These are phyloP conservation scores for Wickerhamiella occidentalis DNA, from an alignment of 805 yeast genomes.

Conservation along the genomic window DNA sequence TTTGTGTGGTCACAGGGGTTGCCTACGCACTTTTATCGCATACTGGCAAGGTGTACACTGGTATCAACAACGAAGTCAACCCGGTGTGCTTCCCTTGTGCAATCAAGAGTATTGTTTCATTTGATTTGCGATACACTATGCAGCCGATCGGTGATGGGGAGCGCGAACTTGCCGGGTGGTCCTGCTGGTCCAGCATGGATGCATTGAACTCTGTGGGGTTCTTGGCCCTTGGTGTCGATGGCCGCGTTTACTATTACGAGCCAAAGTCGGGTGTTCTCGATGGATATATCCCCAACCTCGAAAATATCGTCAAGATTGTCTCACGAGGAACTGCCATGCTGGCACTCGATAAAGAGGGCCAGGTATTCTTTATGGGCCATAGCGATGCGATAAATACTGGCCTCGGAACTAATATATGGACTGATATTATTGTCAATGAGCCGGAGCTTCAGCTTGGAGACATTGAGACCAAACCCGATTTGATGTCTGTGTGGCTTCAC, in stretches of 20 bases:
- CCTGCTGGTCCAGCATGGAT: neutral
- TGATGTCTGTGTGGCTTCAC: neutral
- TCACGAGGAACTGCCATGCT: neutral
- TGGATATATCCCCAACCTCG: neutral
- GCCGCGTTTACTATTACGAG: neutral
- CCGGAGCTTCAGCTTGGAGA: neutral
- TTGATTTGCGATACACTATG: neutral
- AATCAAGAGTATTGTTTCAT: neutral
- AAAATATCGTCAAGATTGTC: neutral
- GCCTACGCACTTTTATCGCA: neutral
- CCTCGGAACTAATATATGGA: neutral
- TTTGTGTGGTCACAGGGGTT: neutral
- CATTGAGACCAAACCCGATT: neutral
- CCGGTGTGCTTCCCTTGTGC: neutral
- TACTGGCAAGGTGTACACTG: neutral
- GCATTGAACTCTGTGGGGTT: neutral
- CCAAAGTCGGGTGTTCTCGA: neutral
- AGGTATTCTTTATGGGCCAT: neutral
- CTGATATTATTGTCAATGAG: neutral
- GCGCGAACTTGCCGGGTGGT: neutral
- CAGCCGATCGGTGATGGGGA: neutral
- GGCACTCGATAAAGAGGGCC: constrained; percentile 3
- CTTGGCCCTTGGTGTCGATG: neutral
- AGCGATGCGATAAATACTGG: neutral
- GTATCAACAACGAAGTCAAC: neutral